phyloP scores from a whole-genome alignment of 2,329 filamentous ascomycete species.

The Apiospora kogelbergensis region DNA sequence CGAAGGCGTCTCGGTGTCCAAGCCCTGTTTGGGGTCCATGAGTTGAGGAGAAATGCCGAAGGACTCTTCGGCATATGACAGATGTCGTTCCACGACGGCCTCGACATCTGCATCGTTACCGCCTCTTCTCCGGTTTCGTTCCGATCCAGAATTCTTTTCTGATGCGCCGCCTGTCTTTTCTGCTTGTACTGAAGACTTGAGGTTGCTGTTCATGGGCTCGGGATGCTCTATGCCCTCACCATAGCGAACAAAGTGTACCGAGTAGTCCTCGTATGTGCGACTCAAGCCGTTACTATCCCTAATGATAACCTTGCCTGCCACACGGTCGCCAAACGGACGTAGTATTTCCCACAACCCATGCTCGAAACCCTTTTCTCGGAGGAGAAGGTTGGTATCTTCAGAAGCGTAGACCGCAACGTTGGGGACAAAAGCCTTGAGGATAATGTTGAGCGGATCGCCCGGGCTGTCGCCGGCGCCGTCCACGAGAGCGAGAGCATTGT shows the following conservation, averaged over 20 bases:
- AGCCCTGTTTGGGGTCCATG: conserved; percentile 38
- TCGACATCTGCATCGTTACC: conserved; percentile 69
- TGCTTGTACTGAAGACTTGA: conserved; percentile 27
- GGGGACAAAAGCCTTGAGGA: conserved; percentile 84
- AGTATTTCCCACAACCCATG: conserved; percentile 82
- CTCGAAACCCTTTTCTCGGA: conserved; percentile 80
- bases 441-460: conserved; percentile 61
- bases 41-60: conserved; percentile 39
- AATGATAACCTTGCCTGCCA: conserved; percentile 85
- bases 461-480: conserved; percentile 43
- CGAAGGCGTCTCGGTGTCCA: conserved; percentile 58
- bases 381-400: conserved; percentile 76
- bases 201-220: conserved; percentile 37
- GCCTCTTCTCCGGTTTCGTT: conserved; percentile 17
- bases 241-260: conserved; percentile 79
- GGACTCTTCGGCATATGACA: conserved; percentile 71
- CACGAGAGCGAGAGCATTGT: conserved; percentile 44
- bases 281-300: conserved; percentile 87
- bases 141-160: background rate
- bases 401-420: conserved; percentile 88
- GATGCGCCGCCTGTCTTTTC: conserved; percentile 20
- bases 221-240: conserved; percentile 57
- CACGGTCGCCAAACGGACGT: conserved; percentile 84
- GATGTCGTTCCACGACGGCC: conserved; percentile 74
- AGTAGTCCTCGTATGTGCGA: conserved; percentile 83